Conservation (phyloP, 2,329 filamentous ascomycete species). For the Xylaria multiplex region DNA sequence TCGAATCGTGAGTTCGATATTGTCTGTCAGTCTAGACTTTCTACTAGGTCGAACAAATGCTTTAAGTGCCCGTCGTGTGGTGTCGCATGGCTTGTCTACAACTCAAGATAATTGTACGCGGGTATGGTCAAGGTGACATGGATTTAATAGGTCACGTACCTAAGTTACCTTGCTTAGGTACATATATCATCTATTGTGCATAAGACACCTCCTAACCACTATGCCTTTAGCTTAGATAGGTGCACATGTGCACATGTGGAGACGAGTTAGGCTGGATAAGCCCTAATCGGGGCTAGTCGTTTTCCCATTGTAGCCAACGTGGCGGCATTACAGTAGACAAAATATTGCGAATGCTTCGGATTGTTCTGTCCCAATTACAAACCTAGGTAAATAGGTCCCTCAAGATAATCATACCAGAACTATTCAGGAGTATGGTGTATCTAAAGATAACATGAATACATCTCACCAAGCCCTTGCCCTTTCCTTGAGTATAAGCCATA, state of each 20-base stretch:
- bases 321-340: slow-evolving; percentile 32
- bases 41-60: slow-evolving; percentile 25
- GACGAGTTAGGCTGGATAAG: not conserved
- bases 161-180: slow-evolving; percentile 8
- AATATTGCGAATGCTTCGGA: too few species aligned
- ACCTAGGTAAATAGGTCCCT: not conserved
- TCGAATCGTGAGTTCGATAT: not conserved
- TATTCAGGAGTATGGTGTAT: too few species aligned
- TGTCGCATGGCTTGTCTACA: slow-evolving; percentile 32
- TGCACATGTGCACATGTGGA: not conserved
- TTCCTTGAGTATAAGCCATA: not conserved
- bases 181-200: too few species aligned
- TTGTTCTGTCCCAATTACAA: too few species aligned
- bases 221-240: too few species aligned
- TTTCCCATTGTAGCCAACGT: slow-evolving; percentile 47
- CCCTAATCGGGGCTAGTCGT: slow-evolving; percentile 35
- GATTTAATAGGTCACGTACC: not conserved
- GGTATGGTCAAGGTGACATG: not conserved
- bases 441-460: too few species aligned
- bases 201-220: too few species aligned
- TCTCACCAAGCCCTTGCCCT: not conserved
- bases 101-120: slow-evolving; percentile 23
- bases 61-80: slow-evolving; percentile 19
- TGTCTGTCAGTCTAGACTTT: slow-evolving; percentile 8
- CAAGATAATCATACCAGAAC: too few species aligned